phyloP scores from a whole-genome alignment of 2,329 filamentous ascomycete genomes.

The Chaetomium sp. region DNA sequence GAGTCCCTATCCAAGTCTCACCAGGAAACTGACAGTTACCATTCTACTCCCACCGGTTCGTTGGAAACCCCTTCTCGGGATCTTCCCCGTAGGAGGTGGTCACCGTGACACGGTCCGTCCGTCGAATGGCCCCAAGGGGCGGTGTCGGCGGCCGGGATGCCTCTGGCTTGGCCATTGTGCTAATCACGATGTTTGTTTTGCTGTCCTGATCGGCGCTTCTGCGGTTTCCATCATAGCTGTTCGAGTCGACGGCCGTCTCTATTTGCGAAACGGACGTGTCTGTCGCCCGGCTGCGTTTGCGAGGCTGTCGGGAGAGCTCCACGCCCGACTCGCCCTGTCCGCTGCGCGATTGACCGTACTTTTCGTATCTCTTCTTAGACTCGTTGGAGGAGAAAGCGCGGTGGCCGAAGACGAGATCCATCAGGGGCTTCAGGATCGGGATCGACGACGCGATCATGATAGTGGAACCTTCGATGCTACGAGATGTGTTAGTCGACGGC shows the following conservation, averaged over 20 bases:
- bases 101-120: slow-evolving; percentile 1
- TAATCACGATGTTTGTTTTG: background rate
- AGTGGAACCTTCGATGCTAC: slow-evolving; percentile 34
- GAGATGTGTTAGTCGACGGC: background rate
- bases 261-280: background rate
- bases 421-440: slow-evolving; percentile 33
- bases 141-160: background rate
- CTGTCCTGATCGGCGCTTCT: background rate
- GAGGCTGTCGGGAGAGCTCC: background rate
- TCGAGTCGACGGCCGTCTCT: background rate
- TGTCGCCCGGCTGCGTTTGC: background rate
- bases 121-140: background rate
- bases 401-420: slow-evolving; percentile 22
- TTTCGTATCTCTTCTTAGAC: background rate
- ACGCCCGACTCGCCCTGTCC: background rate
- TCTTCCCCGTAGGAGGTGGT: background rate
- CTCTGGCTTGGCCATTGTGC: background rate
- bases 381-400: background rate
- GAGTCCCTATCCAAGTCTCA: background rate
- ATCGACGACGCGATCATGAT: slow-evolving; percentile 35
- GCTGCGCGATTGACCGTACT: background rate
- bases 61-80: background rate
- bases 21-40: background rate
- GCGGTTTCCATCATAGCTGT: background rate
- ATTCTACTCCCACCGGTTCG: background rate